Evolutionary conservation across 441 rosid species (phyloP), one percentile per base, ranked within the genome.

Genomic region (Erodium chrysanthum): DNA sequence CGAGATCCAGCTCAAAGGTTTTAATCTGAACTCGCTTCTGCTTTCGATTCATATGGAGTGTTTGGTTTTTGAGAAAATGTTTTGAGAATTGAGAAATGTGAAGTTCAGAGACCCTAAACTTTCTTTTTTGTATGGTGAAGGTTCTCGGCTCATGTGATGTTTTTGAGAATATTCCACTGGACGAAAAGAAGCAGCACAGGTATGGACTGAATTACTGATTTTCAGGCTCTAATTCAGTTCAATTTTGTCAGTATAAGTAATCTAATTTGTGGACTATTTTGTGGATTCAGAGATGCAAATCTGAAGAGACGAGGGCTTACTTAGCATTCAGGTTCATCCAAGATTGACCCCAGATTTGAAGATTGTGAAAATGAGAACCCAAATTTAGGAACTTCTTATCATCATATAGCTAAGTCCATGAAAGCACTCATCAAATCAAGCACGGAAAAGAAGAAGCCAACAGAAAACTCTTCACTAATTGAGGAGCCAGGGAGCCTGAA

Each of bases 281-380:
- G 7, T 59, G 46, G 52, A 18, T 61, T 17, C 68, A 82, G 88
- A 75, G 82, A 81, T 78, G 78, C 68, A 10, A 76, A 74, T 68
- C 27, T 72, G 83, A 83, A 81, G 82, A 82, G 84, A 79, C 83
- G 82, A 66, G 84, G 81, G 66, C 83, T 70, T 62, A 74, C 66
- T 70, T 82, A 77, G 46, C 67, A 78, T 70, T 71, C 79, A 60
- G 59, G 37, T 50, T 22, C 75, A 64, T 48, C 82, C 29, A 37
- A 64, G 29, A 71, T 65, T 18, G 66, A 27, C 62, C 29, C 56
- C 65, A 68, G 46, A 20, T 68, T 48, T 64, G 82, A 84, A 72
- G 87, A 89, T 65, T 11, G 69, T 48, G 95, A 89, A 72, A 93
- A 90, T 66, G 87, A 74, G 81, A 79, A 86, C 58, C 97, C 96